A percentile compares a stretch with the other conserved stretches of the same genome.
Evolutionary conservation across 2,329 filamentous ascomycete species (phyloP).

Genomic region (Achaetomium macrosporum): DNA sequence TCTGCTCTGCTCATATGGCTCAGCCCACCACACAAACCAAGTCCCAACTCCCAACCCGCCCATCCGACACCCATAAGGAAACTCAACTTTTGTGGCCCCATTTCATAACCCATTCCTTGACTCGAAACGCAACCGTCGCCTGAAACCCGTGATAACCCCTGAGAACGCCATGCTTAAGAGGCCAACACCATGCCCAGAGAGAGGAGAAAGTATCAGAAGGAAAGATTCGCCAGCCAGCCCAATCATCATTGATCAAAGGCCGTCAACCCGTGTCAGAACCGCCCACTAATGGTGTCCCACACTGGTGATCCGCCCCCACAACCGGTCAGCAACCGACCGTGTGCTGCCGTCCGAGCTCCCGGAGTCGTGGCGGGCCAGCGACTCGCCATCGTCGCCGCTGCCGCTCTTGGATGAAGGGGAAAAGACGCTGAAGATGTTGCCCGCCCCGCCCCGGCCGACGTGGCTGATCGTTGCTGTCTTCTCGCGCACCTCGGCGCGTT

Average conservation of each 20-base stretch:
- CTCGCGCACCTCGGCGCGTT: slow-evolving; percentile 48
- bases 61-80: neutral
- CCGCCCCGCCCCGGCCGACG: slow-evolving; percentile 60
- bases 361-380: slow-evolving; percentile 16
- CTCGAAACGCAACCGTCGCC: neutral
- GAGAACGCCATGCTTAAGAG: slow-evolving; percentile 19
- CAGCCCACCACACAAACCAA: too few species aligned
- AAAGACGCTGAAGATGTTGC: slow-evolving; percentile 42
- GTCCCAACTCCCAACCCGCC: neutral
- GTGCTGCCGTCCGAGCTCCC: slow-evolving; percentile 21
- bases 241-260: too few species aligned
- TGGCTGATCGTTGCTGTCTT: slow-evolving; percentile 49
- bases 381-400: neutral
- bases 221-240: too few species aligned
- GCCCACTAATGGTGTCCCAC: slow-evolving; percentile 1
- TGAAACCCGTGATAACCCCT: neutral
- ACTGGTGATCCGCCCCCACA: slow-evolving; percentile 38
- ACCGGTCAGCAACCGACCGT: slow-evolving; percentile 21
- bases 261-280: neutral
- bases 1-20: too few species aligned
- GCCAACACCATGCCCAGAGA: neutral
- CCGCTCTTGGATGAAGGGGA: too few species aligned
- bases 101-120: slow-evolving; percentile 9
- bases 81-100: slow-evolving; percentile 11
- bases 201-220: neutral